A percentile compares a stretch with the other conserved stretches of the same genome.
Evolutionary conservation across 495 filamentous ascomycete species (phyloP).

Genomic region (Xylaria castorea): DNA sequence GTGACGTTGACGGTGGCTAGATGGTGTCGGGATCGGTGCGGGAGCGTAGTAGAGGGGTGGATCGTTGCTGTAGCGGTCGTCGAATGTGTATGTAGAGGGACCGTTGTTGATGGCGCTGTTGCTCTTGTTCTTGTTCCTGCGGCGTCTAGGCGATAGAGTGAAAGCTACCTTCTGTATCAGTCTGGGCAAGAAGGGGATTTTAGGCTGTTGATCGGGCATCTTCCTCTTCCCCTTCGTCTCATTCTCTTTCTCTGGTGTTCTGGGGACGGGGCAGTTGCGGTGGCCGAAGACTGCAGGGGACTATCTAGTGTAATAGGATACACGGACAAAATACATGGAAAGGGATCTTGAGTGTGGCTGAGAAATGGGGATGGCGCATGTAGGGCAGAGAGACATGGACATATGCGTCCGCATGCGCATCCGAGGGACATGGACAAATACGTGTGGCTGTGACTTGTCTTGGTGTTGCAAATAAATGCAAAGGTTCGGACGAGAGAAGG

Average conservation of each 20-base stretch:
- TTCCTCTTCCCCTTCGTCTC: neutral
- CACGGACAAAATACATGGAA: too few relatives aligned
- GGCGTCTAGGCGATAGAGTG: conserved; percentile 27
- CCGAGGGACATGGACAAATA: neutral
- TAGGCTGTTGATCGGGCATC: conserved; percentile 27
- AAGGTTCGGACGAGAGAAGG: neutral
- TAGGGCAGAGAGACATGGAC: neutral
- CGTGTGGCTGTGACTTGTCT: conserved; percentile 1
- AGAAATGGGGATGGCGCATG: neutral
- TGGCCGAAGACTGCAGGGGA: neutral
- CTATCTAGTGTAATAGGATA: neutral
- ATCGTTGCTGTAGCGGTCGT: conserved; percentile 11
- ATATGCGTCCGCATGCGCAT: neutral
- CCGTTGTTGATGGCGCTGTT: neutral
- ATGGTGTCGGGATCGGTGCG: neutral
- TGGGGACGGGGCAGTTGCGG: neutral
- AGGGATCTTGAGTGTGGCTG: neutral
- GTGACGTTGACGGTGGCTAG: conserved; percentile 20
- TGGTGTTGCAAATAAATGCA: neutral
- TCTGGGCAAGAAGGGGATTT: conserved; percentile 30
- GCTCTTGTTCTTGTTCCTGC: conserved; percentile 24
- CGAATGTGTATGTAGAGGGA: neutral
- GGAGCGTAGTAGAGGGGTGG: conserved; percentile 13
- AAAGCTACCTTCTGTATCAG: conserved; percentile 39
- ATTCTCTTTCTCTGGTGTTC: neutral